Base-by-base conservation (phyloP, 345 rosid species). In the Rhodomyrtus tomentosa region DNA sequence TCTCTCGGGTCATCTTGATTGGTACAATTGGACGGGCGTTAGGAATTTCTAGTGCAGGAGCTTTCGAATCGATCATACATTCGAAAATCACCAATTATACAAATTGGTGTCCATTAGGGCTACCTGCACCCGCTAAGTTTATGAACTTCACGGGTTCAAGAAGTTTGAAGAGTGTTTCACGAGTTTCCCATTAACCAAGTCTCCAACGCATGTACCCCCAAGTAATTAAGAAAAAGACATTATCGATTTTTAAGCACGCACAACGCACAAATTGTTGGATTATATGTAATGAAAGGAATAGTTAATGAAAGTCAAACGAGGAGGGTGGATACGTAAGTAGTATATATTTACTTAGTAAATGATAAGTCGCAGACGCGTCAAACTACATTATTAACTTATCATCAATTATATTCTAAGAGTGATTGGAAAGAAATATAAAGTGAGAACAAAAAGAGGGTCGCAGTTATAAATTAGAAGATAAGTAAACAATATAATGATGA, bases 81-180 rank as follows among this genome's bases (percentile, higher is more conserved):
- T 59, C 5, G 12, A 32, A 32, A 32, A 3, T 40, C 40, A 62
- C 2, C 11, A 29, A 16, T 8, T 18, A 5, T 18, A 32, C 24
- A 16, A 5, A 16, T 62, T 62, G 4, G 18, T 62, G 1, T 32
- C 1, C 11, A 3, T 16, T 21, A 62, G 18, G 36, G 6, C 2
- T 0, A 5, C 18, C 12, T 7, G 4, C 24, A 62, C 3, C 16
- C 0, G 12, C 5, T 1, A 32, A 62, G 32, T 21, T 2, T 18
- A 10, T 8, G 20, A 32, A 62, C 21, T 32, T 62, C 9, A 62
- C 12, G 4, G 4, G 20, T 62, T 22, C 25, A 16, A 18, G 42
- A 7, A 62, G 5, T 4, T 62, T 62, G 42, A 3, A 32, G 3
- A 0, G 42, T 32, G 73, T 59, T 59, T 9, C 22, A 7, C 36